These are phyloP conservation scores for Elaeis oleifera DNA, from an alignment of 202 grass and related monocot species.

Conservation along the genomic window DNA sequence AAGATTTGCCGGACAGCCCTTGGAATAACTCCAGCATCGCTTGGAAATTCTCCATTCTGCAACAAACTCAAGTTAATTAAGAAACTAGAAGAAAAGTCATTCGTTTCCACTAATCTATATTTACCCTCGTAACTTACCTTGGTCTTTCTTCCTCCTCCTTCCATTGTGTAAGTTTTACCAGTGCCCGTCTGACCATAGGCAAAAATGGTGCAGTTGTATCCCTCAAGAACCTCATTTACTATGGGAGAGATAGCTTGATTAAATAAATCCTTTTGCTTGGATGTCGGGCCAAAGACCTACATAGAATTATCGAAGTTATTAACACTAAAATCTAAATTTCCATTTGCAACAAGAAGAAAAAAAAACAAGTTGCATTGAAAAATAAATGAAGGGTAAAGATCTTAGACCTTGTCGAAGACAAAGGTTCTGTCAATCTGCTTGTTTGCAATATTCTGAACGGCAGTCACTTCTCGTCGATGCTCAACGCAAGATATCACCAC, in stretches of 20 bases:
- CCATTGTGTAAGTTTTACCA: conserved; percentile 95
- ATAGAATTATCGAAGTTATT: conserved; percentile 9
- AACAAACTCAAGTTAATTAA: background rate
- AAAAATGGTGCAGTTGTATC: conserved; percentile 99
- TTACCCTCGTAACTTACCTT: conserved; percentile 34
- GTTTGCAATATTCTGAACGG: conserved; percentile 81
- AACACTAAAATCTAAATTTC: conserved; percentile 28
- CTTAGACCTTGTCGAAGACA: conserved; percentile 77
- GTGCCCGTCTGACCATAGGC: conserved; percentile 96
- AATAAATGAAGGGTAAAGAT: background rate
- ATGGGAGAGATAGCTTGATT: conserved; percentile 79
- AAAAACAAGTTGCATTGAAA: too few relatives aligned
- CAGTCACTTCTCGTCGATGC: conserved; percentile 64
- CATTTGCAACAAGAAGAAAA: too few relatives aligned
- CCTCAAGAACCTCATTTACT: conserved; percentile 94
- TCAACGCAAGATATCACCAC: conserved; percentile 84
- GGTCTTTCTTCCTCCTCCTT: conserved; percentile 85
- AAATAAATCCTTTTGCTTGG: conserved; percentile 89
- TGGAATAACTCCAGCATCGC: conserved; percentile 96
- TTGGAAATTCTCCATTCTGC: conserved; percentile 87
- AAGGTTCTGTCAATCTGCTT: conserved; percentile 93
- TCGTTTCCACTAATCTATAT: background rate
- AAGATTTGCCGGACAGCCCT: conserved; percentile 84
- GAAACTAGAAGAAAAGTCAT: background rate
- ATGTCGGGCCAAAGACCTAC: conserved; percentile 82